These are phyloP conservation scores for Pascua guehoae DNA, from an alignment of 1,284 basidiomycete genomes.

Conservation along the genomic window DNA sequence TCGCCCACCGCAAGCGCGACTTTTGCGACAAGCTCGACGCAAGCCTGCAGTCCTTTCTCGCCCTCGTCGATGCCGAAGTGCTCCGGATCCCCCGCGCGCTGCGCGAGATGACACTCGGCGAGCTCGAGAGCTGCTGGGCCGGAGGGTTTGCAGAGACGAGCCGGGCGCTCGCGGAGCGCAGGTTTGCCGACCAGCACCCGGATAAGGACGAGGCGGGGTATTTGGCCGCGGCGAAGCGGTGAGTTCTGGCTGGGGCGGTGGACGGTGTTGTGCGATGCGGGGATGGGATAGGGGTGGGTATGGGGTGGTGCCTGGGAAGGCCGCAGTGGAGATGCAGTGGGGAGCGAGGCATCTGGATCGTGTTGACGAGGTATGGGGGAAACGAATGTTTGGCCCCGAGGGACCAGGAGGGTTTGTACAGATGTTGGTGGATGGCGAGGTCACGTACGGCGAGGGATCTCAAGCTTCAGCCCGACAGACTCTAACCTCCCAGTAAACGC, in stretches of 20 bases:
- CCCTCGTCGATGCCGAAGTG: conserved; percentile 45
- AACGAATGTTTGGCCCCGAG: no score
- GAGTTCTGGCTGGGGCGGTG: conserved; percentile 7
- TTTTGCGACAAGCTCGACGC: conserved; percentile 24
- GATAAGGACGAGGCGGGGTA: conserved; percentile 24
- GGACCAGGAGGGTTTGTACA: no score
- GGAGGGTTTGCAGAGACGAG: conserved; percentile 42
- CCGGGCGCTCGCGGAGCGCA: conserved; percentile 33
- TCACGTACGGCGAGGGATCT: no score
- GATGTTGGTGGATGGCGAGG: no score
- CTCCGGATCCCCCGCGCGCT: conserved; percentile 44
- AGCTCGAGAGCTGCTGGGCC: conserved; percentile 44
- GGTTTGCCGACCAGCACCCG: conserved; percentile 20
- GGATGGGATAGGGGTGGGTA: neutral
- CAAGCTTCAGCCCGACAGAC: no score
- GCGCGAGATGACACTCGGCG: conserved; percentile 40
- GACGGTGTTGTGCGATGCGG: no score
- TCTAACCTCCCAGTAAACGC: neutral
- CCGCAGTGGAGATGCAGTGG: no score
- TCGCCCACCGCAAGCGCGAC: conserved; percentile 6
- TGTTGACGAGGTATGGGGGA: no score
- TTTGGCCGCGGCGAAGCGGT: conserved; percentile 32
- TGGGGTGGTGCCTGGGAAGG: neutral
- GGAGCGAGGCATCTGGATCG: no score
- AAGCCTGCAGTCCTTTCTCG: conserved; percentile 36